Evolutionary conservation across 306 rosid genomes (phyloP).

Genomic region (Quillaja saponaria): DNA sequence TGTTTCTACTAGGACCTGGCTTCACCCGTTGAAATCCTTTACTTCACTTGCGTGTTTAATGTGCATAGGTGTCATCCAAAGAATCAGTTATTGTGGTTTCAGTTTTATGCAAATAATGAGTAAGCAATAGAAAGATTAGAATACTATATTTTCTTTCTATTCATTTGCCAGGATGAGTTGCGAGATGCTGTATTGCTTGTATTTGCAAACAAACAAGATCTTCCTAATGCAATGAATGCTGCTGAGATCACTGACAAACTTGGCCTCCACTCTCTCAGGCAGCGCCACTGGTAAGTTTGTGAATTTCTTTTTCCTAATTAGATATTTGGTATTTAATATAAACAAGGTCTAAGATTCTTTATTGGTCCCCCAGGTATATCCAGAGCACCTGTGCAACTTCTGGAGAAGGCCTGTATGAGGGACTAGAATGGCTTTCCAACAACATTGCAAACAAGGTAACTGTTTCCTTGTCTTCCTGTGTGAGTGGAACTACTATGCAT

Average conservation of each 20-base stretch:
- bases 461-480: too few species aligned
- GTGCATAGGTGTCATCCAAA: not conserved
- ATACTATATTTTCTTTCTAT: constrained; percentile 2
- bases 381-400: constrained; percentile 99
- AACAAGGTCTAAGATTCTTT: constrained; percentile 22
- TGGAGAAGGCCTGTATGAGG: constrained; percentile 98
- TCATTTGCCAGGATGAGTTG: constrained; percentile 75
- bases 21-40: not conserved
- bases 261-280: constrained; percentile 98
- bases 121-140: constrained; percentile 7
- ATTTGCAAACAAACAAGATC: constrained; percentile 99
- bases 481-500: too few species aligned
- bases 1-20: too few species aligned
- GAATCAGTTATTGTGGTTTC: constrained; percentile 6
- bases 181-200: constrained; percentile 98
- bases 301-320: not conserved
- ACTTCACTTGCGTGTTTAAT: not conserved
- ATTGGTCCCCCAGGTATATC: constrained; percentile 74
- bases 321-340: not conserved
- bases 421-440: constrained; percentile 99
- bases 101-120: constrained; percentile 7
- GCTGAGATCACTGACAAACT: constrained; percentile 99
- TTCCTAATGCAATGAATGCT: constrained; percentile 99
- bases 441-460: constrained; percentile 95
- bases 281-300: constrained; percentile 83